Evolutionary conservation across 257 asterid genomes (phyloP).

Genomic region (Primulina tabacum): DNA sequence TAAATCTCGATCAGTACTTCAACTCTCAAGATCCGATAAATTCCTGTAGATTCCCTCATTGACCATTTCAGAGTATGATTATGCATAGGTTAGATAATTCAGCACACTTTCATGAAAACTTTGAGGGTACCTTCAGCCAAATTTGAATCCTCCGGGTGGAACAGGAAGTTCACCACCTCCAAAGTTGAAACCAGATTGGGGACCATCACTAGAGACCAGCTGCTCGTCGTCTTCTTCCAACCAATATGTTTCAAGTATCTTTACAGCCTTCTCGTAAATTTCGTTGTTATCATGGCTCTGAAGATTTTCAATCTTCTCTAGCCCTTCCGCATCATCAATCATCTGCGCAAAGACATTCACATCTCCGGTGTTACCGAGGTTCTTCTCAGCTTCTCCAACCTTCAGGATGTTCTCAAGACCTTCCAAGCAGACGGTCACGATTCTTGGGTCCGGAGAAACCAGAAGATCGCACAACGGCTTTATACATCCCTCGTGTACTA

Average conservation of each 20-base stretch:
- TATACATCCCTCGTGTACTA: slow-evolving; percentile 47
- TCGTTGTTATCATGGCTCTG: slow-evolving; percentile 48
- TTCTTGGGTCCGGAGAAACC: slow-evolving; percentile 43
- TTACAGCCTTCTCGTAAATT: slow-evolving; percentile 46
- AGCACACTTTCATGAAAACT: slow-evolving; percentile 3
- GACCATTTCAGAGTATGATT: background rate
- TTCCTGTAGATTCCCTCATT: slow-evolving; percentile 29
- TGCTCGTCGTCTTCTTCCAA: slow-evolving; percentile 45
- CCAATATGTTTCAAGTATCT: slow-evolving; percentile 53
- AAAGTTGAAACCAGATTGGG: slow-evolving; percentile 53
- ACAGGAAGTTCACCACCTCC: slow-evolving; percentile 54
- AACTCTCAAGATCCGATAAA: slow-evolving; percentile 13
- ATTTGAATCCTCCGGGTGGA: slow-evolving; percentile 75
- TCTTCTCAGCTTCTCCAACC: slow-evolving; percentile 55
- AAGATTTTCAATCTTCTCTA: slow-evolving; percentile 48
- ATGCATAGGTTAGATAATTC: background rate
- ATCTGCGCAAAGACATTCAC: slow-evolving; percentile 46
- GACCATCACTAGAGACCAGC: slow-evolving; percentile 41
- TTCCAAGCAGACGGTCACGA: slow-evolving; percentile 45
- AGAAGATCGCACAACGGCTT: slow-evolving; percentile 51
- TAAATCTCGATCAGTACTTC: slow-evolving; percentile 19
- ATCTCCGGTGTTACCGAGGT: slow-evolving; percentile 36
- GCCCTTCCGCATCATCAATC: slow-evolving; percentile 48
- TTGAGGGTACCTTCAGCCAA: slow-evolving; percentile 45
- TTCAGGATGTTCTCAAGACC: slow-evolving; percentile 49